phyloP scores from a whole-genome alignment of 331 rosid species.

The Saraca asoca region DNA sequence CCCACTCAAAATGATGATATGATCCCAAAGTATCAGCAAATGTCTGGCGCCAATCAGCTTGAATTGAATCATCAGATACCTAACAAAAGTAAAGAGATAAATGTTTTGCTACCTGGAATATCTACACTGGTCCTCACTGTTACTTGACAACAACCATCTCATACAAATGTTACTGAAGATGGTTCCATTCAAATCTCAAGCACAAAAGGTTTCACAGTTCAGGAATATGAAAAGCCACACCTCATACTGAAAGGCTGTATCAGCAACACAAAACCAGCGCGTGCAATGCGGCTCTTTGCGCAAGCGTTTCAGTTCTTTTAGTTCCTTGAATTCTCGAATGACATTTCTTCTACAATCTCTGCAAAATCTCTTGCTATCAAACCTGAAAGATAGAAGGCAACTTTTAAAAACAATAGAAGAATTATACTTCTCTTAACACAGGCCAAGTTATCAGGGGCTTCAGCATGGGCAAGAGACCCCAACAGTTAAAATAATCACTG shows the following conservation, averaged over 20 bases:
- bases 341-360: slow-evolving; percentile 99
- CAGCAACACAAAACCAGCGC: slow-evolving; percentile 97
- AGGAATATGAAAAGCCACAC: slow-evolving; percentile 53
- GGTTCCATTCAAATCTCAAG: slow-evolving; percentile 25
- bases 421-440: slow-evolving; percentile 16
- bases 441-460: background rate
- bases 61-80: slow-evolving; percentile 80
- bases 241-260: slow-evolving; percentile 94
- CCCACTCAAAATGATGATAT: slow-evolving; percentile 97
- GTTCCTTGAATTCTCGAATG: slow-evolving; percentile 95
- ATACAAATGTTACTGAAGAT: slow-evolving; percentile 9
- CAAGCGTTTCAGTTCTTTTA: slow-evolving; percentile 95
- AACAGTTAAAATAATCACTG: slow-evolving; percentile 26
- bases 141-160: background rate
- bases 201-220: slow-evolving; percentile 29
- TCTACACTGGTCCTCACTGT: background rate
- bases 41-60: slow-evolving; percentile 92
- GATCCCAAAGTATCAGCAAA: slow-evolving; percentile 78
- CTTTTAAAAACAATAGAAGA: slow-evolving; percentile 37
- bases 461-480: slow-evolving; percentile 3
- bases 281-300: slow-evolving; percentile 91
- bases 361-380: slow-evolving; percentile 99
- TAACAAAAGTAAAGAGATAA: slow-evolving; percentile 43
- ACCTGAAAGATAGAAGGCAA: slow-evolving; percentile 62
- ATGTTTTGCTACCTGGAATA: slow-evolving; percentile 28